Evolutionary conservation across 345 rosid genomes (phyloP).

Genomic region (Boechera stricta): DNA sequence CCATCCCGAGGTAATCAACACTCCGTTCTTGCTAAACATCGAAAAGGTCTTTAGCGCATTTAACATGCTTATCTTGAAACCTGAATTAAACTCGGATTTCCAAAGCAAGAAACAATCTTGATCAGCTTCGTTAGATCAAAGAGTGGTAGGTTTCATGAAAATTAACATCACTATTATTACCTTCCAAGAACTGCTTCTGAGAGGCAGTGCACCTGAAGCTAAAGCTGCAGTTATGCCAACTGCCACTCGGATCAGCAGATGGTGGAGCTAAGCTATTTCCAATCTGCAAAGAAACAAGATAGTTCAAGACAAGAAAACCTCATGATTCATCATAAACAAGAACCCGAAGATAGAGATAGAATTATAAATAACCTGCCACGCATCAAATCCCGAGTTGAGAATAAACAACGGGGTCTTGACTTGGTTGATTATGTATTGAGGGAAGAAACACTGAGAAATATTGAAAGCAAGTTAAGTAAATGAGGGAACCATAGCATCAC

Average conservation of each 20-base stretch:
- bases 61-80: conserved; percentile 39
- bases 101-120: conserved; percentile 13
- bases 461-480: not conserved
- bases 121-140: conserved; percentile 19
- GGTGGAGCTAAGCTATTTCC: conserved; percentile 39
- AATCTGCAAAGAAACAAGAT: conserved; percentile 29
- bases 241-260: conserved; percentile 38
- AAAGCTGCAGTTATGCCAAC: conserved; percentile 35
- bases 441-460: conserved; percentile 42
- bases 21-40: conserved; percentile 28
- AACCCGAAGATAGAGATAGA: not conserved
- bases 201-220: conserved; percentile 27
- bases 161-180: not conserved
- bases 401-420: conserved; percentile 41
- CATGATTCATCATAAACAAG: not conserved
- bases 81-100: conserved; percentile 7
- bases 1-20: conserved; percentile 24
- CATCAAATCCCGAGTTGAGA: conserved; percentile 43
- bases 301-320: not conserved
- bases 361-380: conserved; percentile 42
- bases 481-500: not conserved
- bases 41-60: conserved; percentile 29
- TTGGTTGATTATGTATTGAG: conserved; percentile 41
- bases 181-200: conserved; percentile 23
- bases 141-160: conserved; percentile 15